Conservation (phyloP, 176 grass and related monocot genomes). For the Puya raimondii region DNA sequence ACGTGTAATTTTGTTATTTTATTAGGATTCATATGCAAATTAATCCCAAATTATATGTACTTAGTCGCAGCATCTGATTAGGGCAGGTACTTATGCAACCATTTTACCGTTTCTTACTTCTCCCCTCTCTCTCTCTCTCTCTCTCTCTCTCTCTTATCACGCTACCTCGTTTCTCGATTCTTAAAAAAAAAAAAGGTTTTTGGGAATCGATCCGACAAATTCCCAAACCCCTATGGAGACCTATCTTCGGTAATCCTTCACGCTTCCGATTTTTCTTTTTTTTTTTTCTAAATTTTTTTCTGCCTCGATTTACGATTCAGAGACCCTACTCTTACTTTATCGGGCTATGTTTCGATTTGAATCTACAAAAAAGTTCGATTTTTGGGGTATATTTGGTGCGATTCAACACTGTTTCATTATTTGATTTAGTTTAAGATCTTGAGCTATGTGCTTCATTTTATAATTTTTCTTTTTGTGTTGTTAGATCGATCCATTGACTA, state of each 20-base stretch:
- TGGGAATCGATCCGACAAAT: constrained; percentile 8
- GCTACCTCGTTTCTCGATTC: constrained; percentile 34
- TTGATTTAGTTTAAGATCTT: background rate
- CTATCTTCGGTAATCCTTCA: constrained; percentile 15
- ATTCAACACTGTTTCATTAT: background rate
- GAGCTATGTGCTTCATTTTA: background rate
- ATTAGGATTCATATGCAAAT: too few species aligned
- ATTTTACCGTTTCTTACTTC: constrained; percentile 17
- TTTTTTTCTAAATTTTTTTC: background rate
- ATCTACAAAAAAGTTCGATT: constrained; percentile 1
- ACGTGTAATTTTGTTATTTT: too few species aligned
- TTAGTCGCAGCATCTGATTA: constrained; percentile 25
- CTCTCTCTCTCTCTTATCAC: constrained; percentile 14
- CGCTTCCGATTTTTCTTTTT: background rate
- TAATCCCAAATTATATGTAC: too few species aligned
- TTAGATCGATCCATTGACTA: background rate
- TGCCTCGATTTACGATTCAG: constrained; percentile 10
- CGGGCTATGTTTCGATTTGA: background rate
- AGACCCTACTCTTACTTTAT: background rate
- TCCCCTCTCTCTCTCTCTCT: constrained; percentile 17
- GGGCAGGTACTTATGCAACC: constrained; percentile 11
- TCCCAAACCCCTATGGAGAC: constrained; percentile 6
- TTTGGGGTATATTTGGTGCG: background rate
- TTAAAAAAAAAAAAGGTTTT: constrained; percentile 13
- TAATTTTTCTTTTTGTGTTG: background rate